Base-by-base conservation (phyloP, 225 moss, liverwort and hornwort species). In the Sphagnum tenellum region DNA sequence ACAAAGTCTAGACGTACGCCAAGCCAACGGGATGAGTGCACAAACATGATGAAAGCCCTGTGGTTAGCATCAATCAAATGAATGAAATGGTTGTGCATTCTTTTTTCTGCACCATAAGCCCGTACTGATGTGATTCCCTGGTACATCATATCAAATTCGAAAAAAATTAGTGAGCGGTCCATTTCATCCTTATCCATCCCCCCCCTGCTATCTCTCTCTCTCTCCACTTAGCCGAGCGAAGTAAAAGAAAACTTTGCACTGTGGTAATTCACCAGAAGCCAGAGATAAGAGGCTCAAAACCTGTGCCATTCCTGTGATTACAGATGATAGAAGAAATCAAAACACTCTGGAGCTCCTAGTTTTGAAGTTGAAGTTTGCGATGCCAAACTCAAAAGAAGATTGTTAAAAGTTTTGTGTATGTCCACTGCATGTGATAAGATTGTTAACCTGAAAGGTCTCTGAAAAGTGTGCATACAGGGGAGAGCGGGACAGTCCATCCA, bases 401-500 rank as follows among this genome's bases (percentile, higher is more conserved):
- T 3, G 58, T 5, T 4, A 60, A 60, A 47, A 45, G 8, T 51
- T 44, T 10, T 11, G 55, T 47, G 45, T 46, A 49, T 8, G 46
- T 12, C 58, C 55, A 57, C 7, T 45, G 7, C 4, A 3, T 5
- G n/a, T 45, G 2, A 4, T 50, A 46, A 0, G 7, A 12, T 55
- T 56, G 8, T 3, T 44, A 64, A 88, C 88, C 78, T 89, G 85
- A 4, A 90, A 83, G 44, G 87, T 84, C 78, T 98, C 88, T 48
- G 90, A 67, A 9, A 98, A 82, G 65, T 98, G 93, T 0, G 88
- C 89, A 54, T 93, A 98, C 67, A 93, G 86, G 4, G 96, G 96
- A 46, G 96, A 98, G 68, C 93, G 82, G n/a, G 93, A 82, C 47
- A 92, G 54, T 66, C 85, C 96, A 46, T 98, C 93, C 70, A 98